These are phyloP conservation scores for Taphrina pruni DNA, from an alignment of 1,139 yeast genomes.

Conservation along the genomic window DNA sequence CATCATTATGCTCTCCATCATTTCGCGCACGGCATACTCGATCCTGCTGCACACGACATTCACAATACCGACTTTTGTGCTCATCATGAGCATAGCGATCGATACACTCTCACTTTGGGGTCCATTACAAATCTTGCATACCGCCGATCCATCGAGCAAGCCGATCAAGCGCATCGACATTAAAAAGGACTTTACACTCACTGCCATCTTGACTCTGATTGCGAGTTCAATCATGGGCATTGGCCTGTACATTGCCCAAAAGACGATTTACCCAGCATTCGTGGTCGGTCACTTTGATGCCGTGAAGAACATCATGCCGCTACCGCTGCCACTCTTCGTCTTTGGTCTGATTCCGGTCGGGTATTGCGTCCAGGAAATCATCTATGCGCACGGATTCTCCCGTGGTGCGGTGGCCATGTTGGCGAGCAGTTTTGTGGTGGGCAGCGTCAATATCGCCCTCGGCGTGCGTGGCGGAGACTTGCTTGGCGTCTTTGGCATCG, in stretches of 20 bases:
- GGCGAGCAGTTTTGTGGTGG: constrained; percentile 11
- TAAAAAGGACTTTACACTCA: constrained; percentile 22
- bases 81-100: constrained; percentile 14
- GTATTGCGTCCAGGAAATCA: constrained; percentile 32
- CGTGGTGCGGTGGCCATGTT: constrained; percentile 15
- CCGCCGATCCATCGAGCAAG: background rate
- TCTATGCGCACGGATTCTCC: constrained; percentile 29
- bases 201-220: constrained; percentile 18
- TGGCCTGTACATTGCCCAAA: constrained; percentile 33
- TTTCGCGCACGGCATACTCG: constrained; percentile 21
- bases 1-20: constrained; percentile 8
- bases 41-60: constrained; percentile 20
- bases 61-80: constrained; percentile 14
- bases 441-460: constrained; percentile 20
- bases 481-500: constrained; percentile 28
- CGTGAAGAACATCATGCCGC: constrained; percentile 21
- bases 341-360: constrained; percentile 31
- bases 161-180: background rate
- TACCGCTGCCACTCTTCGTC: constrained; percentile 35
- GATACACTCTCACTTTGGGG: constrained; percentile 25
- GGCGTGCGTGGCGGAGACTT: constrained; percentile 30
- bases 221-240: constrained; percentile 28
- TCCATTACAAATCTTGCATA: constrained; percentile 3
- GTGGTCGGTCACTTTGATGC: constrained; percentile 29
- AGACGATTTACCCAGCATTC: constrained; percentile 26